Evolutionary conservation across 495 filamentous ascomycete species (phyloP), one percentile per base, ranked within the genome.

Genomic region (Lophium mytilinum): DNA sequence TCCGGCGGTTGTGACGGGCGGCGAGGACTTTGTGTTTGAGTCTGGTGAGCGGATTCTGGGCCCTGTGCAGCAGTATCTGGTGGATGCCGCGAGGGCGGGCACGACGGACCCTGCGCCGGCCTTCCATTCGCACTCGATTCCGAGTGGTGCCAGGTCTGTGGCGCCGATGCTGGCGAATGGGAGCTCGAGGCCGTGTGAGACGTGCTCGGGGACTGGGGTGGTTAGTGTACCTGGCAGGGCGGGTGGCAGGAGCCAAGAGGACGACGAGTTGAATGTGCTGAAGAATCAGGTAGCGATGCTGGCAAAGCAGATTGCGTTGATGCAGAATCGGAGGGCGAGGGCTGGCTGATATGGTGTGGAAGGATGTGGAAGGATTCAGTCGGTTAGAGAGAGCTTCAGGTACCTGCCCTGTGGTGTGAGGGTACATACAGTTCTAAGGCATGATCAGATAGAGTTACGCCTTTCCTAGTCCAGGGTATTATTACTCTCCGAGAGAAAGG

Each of bases 201-300:
- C 35, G 9, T 54, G 52, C 39, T 19, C 37, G 9, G 52, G 52
- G 10, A 54, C 52, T 5, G 52, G 52, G 4, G n/a, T 54, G 10
- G 36, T 54, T 1, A 30, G 15, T 21, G n/a, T 24, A 4, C 15
- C 35, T 21, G 19, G n/a, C 1, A 50, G 30, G 14, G 35, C 52
- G 4, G 18, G 37, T 42, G 52, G n/a, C 18, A 54, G 35, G 14
- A 21, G 12, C 12, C n/a, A 30, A 3, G 39, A n/a, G n/a, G 50
- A 52, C 35, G 52, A 54, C 24, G 52, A 54, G 52, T 18, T 54
- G 37, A 54, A n/a, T 19, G 15, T 54, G 10, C 15, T 54, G 37
- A n/a, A 46, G 17, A 21, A 49, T 21, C 52, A 54, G 37, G 39
- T 54, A 3, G 9, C 52, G 10, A n/a, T 54, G 52, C 37, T 54